Percentiles rank a stretch among this genome's conserved stretches.
Evolutionary conservation across 2,329 filamentous ascomycete species (phyloP).

Genomic region (Phoma sp.): DNA sequence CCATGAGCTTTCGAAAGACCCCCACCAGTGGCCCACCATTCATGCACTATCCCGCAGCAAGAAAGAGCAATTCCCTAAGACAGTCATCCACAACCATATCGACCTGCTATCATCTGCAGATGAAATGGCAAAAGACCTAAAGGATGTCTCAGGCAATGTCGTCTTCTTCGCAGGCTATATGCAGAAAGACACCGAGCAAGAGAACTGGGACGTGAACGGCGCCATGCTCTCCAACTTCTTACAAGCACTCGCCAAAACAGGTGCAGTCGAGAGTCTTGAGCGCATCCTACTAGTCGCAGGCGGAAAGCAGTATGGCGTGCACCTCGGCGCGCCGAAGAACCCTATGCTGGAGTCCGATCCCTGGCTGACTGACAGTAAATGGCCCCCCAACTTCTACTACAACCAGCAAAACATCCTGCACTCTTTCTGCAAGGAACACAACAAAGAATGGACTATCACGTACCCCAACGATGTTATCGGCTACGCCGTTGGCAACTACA

Average conservation of each 20-base stretch:
- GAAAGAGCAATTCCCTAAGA: constrained; percentile 44
- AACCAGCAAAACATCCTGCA: constrained; percentile 55
- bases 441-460: constrained; percentile 52
- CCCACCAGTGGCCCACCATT: constrained; percentile 46
- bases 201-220: constrained; percentile 49
- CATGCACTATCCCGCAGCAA: constrained; percentile 51
- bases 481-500: constrained; percentile 48
- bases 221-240: constrained; percentile 58
- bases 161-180: constrained; percentile 55
- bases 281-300: constrained; percentile 58
- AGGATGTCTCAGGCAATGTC: constrained; percentile 47
- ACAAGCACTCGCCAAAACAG: constrained; percentile 51
- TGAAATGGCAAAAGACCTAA: constrained; percentile 48
- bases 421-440: constrained; percentile 34
- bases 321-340: constrained; percentile 56
- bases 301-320: constrained; percentile 55
- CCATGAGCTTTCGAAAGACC: constrained; percentile 44
- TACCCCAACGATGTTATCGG: constrained; percentile 56
- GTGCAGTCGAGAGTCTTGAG: constrained; percentile 51
- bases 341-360: constrained; percentile 57
- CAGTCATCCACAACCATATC: constrained; percentile 48
- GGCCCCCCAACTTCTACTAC: constrained; percentile 14
- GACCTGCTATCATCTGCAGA: constrained; percentile 46
- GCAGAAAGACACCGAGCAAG: constrained; percentile 44
- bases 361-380: constrained; percentile 48